Percentiles rank a stretch among this genome's conserved stretches.
phyloP scores from a whole-genome alignment of 768 basidiomycete genomes.

The Amanita jacksonii region DNA sequence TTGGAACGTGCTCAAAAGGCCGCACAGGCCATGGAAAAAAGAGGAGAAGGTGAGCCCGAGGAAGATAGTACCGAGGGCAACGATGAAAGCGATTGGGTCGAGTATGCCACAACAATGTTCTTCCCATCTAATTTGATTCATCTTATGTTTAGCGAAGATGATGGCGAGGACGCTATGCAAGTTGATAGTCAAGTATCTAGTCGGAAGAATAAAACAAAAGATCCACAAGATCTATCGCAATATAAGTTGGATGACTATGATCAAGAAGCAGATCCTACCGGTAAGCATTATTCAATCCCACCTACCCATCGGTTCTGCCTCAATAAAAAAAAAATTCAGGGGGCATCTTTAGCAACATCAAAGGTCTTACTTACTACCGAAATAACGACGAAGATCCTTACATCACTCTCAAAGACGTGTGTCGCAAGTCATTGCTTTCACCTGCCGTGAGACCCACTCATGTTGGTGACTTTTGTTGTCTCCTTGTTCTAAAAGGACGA shows the following conservation, averaged over 20 bases:
- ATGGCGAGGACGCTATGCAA: conserved; percentile 53
- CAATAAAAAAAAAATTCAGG: conserved; percentile 4
- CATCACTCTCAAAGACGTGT: conserved; percentile 88
- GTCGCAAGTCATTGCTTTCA: conserved; percentile 14
- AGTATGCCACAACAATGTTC: conserved; percentile 52
- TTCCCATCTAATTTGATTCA: conserved; percentile 9
- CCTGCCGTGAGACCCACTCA: conserved; percentile 3
- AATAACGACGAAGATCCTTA: conserved; percentile 94
- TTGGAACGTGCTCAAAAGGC: conserved; percentile 75
- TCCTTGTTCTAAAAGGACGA: conserved; percentile 39
- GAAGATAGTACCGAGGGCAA: conserved; percentile 34
- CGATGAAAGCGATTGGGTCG: conserved; percentile 66
- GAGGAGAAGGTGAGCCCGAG: conserved; percentile 46
- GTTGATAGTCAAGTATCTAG: conserved; percentile 33
- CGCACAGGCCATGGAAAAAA: conserved; percentile 59
- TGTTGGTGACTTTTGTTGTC: background rate
- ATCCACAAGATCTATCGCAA: conserved; percentile 61
- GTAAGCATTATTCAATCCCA: conserved; percentile 19
- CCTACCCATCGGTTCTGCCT: background rate
- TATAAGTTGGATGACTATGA: conserved; percentile 94
- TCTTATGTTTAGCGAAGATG: conserved; percentile 24
- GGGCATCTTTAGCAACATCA: conserved; percentile 91
- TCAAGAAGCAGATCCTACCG: conserved; percentile 36
- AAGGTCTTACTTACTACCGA: conserved; percentile 86
- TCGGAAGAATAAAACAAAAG: conserved; percentile 14